Conservation (phyloP, 23 red algal genomes). For the Agarophyton chilense region DNA sequence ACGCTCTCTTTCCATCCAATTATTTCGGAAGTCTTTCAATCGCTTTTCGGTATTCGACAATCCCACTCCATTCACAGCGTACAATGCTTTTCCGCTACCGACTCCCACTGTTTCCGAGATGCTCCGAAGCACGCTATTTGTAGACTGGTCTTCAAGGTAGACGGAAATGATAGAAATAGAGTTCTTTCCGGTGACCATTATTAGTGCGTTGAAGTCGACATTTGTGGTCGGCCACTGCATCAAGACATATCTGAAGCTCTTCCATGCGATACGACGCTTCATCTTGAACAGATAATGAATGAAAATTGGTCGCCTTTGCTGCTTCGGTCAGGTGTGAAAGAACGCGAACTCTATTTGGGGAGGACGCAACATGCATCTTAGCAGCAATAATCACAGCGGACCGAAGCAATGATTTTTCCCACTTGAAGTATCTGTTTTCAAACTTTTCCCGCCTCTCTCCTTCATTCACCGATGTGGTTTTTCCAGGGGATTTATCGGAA, state of each 20-base stretch:
- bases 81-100: background rate
- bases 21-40: background rate
- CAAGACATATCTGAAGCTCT: slow-evolving; percentile 25
- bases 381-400: slow-evolving; percentile 23
- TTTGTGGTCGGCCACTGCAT: background rate
- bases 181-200: background rate
- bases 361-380: slow-evolving; percentile 1
- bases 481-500: slow-evolving; percentile 13
- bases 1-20: background rate
- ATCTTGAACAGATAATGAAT: background rate
- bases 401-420: slow-evolving; percentile 10
- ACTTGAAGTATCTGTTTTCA: background rate
- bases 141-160: background rate
- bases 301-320: background rate
- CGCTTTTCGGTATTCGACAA: background rate
- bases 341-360: slow-evolving; percentile 12
- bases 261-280: slow-evolving; percentile 20
- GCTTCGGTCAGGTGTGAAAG: slow-evolving; percentile 40
- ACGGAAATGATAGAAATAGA: slow-evolving; percentile 8
- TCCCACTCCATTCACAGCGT: background rate
- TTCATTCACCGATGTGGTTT: slow-evolving; percentile 17
- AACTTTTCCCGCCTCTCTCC: slow-evolving; percentile 12
- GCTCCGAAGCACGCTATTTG: slow-evolving; percentile 5
- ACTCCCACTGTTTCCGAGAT: slow-evolving; percentile 52
- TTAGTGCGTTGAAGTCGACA: slow-evolving; percentile 8